Base-by-base conservation (phyloP, 768 basidiomycete genomes). In the Lactifluus subvellereus region DNA sequence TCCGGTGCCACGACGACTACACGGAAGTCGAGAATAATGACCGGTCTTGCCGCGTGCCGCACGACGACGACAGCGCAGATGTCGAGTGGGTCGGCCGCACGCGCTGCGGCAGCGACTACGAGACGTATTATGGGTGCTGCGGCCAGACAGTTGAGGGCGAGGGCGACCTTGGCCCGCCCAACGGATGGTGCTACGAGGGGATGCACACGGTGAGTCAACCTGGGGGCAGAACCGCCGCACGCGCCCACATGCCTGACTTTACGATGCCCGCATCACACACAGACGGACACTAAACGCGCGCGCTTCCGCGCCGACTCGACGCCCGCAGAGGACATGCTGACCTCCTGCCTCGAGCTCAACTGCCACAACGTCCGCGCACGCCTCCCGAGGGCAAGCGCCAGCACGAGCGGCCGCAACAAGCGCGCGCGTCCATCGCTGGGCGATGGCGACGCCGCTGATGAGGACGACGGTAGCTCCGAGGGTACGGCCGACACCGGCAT, bases 181-280 rank as follows among this genome's bases (percentile, higher is more conserved):
- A 90, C 70, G 90, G 89, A 1, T 92, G 88, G 88, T 92, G 89
- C 69, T 91, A 90, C 68, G 89, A 91, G 71, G 89, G 89, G 4
- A 82, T 80, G 72, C 89, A 92, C 71, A 91, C 89, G 8, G 85
- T 86, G 55, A 64, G 84, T 80, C 48, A 16, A 10, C 20, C 47
- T 13, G 5, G 45, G 45, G 18, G 22, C 13, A 3, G 22, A 48
- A 22, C 10, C n/a, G 45, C 45, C 8, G 18, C 14, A 43, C 42
- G 16, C 22, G 11, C 27, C 2, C 37, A 16, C 13, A 30, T 52
- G 50, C 32, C 32, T 59, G 3, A 13, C 50, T 32, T 1, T 38
- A 30, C 42, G 13, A 48, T 54, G 42, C 57, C 57, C 27, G 50
- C n/a, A 48, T 14, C 27, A 27, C 27, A 27, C 54, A 42, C 63